Percentiles rank a stretch among this genome's conserved stretches.
phyloP scores from a whole-genome alignment of 2,329 filamentous ascomycete species.

The Fusarium sulawesiense region DNA sequence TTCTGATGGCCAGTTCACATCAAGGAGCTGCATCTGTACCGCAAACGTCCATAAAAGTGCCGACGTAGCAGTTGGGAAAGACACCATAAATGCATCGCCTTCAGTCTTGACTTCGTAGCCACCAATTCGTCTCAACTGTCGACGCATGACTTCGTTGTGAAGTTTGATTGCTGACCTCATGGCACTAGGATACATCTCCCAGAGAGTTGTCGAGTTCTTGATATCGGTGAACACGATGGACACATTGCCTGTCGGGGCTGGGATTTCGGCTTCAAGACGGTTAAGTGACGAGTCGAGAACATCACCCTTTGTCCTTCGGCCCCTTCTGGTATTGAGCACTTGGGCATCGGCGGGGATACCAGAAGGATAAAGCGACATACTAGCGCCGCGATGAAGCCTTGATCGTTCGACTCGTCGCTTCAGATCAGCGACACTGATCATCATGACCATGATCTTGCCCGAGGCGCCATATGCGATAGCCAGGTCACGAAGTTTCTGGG shows the following conservation, averaged over 20 bases:
- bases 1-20: conserved; percentile 93
- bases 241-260: conserved; percentile 89
- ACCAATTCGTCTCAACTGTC: conserved; percentile 91
- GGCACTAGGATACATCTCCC: conserved; percentile 93
- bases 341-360: conserved; percentile 77
- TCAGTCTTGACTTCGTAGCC: conserved; percentile 99
- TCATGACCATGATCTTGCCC: conserved; percentile 99
- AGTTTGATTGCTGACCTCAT: conserved; percentile 98
- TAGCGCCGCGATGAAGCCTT: conserved; percentile 78
- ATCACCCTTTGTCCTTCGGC: conserved; percentile 71
- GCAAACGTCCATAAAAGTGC: conserved; percentile 97
- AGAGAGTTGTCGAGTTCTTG: conserved; percentile 95
- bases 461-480: conserved; percentile 95
- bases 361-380: conserved; percentile 85
- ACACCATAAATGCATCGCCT: conserved; percentile 99
- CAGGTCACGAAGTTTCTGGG: conserved; percentile 92
- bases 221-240: conserved; percentile 98
- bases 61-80: conserved; percentile 94
- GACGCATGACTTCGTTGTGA: conserved; percentile 96
- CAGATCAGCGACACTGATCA: conserved; percentile 91
- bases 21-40: conserved; percentile 87
- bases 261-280: conserved; percentile 88
- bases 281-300: conserved; percentile 88
- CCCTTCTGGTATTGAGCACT: conserved; percentile 71
- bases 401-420: conserved; percentile 84